Conservation (phyloP, 257 asterid genomes). For the Anisodus tanguticus region DNA sequence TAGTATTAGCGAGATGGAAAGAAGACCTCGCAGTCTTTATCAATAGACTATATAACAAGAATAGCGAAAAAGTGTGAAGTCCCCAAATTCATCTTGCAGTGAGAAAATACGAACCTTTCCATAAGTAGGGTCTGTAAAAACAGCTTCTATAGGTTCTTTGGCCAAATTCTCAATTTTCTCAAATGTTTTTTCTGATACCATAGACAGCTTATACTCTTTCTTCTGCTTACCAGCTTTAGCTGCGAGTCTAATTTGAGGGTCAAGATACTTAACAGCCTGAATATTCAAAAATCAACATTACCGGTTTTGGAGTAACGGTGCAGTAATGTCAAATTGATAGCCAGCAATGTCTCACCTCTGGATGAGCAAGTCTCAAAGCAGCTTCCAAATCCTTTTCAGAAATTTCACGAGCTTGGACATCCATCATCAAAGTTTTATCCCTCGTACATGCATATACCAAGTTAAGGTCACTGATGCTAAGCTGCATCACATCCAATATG, state of each 20-base stretch:
- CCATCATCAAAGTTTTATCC: constrained; percentile 98
- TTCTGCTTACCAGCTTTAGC: constrained; percentile 88
- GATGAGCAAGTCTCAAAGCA: constrained; percentile 93
- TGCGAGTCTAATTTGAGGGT: constrained; percentile 91
- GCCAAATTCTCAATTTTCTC: constrained; percentile 82
- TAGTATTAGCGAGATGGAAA: constrained; percentile 31
- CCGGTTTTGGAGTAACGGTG: constrained; percentile 23
- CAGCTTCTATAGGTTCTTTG: constrained; percentile 84
- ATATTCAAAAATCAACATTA: constrained; percentile 44
- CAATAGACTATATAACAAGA: neutral
- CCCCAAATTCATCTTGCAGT: neutral
- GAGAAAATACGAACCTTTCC: constrained; percentile 69
- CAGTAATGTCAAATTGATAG: constrained; percentile 30
- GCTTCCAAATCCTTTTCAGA: constrained; percentile 89
- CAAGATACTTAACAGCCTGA: constrained; percentile 90
- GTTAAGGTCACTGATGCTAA: constrained; percentile 84
- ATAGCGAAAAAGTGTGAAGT: constrained; percentile 3
- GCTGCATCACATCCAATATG: constrained; percentile 60
- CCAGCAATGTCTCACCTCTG: constrained; percentile 60
- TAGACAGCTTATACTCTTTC: constrained; percentile 72
- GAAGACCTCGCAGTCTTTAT: constrained; percentile 4
- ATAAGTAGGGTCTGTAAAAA: constrained; percentile 88
- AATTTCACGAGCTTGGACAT: constrained; percentile 89
- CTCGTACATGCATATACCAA: constrained; percentile 96
- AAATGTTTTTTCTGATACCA: constrained; percentile 67